Base-by-base conservation (phyloP, 805 yeast genomes). In the Lachancea kluyveri region DNA sequence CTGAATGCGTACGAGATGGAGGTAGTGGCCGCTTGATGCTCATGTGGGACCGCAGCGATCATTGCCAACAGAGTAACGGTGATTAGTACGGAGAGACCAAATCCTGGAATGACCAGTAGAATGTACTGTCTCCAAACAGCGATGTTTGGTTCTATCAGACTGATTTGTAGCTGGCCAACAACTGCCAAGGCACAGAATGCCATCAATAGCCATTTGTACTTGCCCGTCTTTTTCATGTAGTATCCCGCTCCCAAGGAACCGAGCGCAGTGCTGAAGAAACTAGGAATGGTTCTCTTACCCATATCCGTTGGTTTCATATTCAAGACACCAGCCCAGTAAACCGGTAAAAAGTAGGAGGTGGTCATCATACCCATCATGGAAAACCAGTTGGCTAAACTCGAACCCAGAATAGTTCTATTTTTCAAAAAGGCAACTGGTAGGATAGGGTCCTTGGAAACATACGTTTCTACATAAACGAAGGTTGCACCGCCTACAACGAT, bases 1-100 rank as follows among this genome's bases (percentile, higher is more conserved):
- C 94, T 68, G 63, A 82, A 85, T 0, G 88, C 87, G 54, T 88
- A 87, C 50, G 85, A 94, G 36, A 88, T 82, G 0, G 95, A 83
- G 0, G 96, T 87, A 3, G 90, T 80, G 13, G 86, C 70, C 1
- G 96, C 95, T 50, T 79, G 88, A 43, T 67, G 70, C 35, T 76
- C 72, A 22, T 65, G 54, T 2, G 86, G 85, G 7, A 77, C 87
- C 1, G 86, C 76, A 2, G 87, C 81, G 41, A 80, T 78, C 60
- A 79, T 67, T 1, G 86, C 74, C 14, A 79, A 55, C 26, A 80
- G 60, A 0, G 85, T 77, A 8, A 78, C 74, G 0, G 87, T 79
- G 42, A 80, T 64, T 54, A 78, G 64, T 3, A 72, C 65, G 1
- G 83, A 59, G 40, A 69, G 70, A 1, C 80, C 78, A 35, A 71